Base-by-base conservation (phyloP, 805 yeast genomes). In the Yueomyces sinensis region DNA sequence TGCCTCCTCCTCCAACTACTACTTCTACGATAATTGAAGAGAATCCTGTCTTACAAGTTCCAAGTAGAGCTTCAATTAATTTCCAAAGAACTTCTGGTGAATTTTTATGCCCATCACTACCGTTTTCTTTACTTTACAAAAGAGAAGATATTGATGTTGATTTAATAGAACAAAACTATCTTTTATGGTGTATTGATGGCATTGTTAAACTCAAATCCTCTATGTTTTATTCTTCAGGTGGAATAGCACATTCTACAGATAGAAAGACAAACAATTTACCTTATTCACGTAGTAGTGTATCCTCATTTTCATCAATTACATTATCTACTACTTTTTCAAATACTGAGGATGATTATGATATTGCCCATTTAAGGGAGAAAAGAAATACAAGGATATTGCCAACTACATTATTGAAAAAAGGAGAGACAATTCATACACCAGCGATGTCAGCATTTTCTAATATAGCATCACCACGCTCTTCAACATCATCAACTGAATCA, bases 151-250 rank as follows among this genome's bases (percentile, higher is more conserved):
- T 48, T 31, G 60, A 54, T 32, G 43, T 37, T 3, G 34, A 37
- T 24, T 32, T 45, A 29, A 34, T 33, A 4, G 30, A 33, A 4
- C 27, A 29, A 23, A 43, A 46, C 17, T 33, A 38, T 17, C 35
- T 56, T 4, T 35, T 42, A n/a, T 53, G 56, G 56, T 33, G 34
- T 13, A 40, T 53, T 43, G 58, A 55, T 32, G 38, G 43, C 2
- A 29, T 41, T 3, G 37, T 54, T 4, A 25, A 5, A 5, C n/a
- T n/a, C n/a, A 25, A 7, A 25, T n/a, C 28, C 24, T 7, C 24
- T 7, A 7, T 11, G 7, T 20, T 11, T 7, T 11, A 7, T 7
- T 20, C 24, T 11, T 7, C 24, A 7, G 24, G 24, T 7, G 11
- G 11, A 7, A 20, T 20, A 7, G 11, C 11, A 7, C 24, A 20